Conservation (phyloP, 2,329 filamentous ascomycete genomes). For the Diaporthe longicolla region DNA sequence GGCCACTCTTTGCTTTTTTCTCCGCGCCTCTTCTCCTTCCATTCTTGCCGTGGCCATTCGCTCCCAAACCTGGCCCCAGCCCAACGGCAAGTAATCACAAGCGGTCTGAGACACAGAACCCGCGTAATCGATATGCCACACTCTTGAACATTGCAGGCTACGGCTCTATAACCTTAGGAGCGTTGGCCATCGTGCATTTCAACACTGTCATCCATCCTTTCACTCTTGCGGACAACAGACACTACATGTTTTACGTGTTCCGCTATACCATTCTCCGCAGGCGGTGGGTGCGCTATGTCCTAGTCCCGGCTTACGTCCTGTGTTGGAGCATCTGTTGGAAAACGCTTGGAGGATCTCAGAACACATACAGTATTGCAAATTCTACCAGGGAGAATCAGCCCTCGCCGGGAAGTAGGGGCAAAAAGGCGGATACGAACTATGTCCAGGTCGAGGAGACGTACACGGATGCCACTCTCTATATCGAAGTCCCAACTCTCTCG, state of each 20-base stretch:
- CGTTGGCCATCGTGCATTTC: constrained; percentile 70
- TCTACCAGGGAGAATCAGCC: not conserved
- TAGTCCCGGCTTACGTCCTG: constrained; percentile 78
- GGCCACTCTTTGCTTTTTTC: constrained; percentile 91
- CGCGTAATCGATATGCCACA: constrained; percentile 46
- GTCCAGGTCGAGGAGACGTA: constrained; percentile 45
- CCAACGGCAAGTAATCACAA: not conserved
- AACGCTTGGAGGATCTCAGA: constrained; percentile 65
- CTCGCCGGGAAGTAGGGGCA: not conserved
- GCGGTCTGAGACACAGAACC: not conserved
- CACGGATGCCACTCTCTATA: not conserved
- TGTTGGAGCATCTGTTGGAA: constrained; percentile 79
- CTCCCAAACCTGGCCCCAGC: constrained; percentile 31
- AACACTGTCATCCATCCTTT: constrained; percentile 98
- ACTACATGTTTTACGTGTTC: constrained; percentile 98
- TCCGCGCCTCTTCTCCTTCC: constrained; percentile 82
- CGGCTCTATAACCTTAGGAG: constrained; percentile 29
- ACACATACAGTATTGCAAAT: constrained; percentile 20
- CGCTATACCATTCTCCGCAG: constrained; percentile 81
- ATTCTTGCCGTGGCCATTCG: constrained; percentile 56
- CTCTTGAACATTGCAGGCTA: constrained; percentile 52
- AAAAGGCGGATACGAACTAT: not conserved
- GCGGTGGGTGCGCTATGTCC: constrained; percentile 73
- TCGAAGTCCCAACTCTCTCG: constrained; percentile 59
- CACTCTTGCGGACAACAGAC: constrained; percentile 94